phyloP scores from a whole-genome alignment of 2,329 filamentous ascomycete species.

The Diaporthe batatas region DNA sequence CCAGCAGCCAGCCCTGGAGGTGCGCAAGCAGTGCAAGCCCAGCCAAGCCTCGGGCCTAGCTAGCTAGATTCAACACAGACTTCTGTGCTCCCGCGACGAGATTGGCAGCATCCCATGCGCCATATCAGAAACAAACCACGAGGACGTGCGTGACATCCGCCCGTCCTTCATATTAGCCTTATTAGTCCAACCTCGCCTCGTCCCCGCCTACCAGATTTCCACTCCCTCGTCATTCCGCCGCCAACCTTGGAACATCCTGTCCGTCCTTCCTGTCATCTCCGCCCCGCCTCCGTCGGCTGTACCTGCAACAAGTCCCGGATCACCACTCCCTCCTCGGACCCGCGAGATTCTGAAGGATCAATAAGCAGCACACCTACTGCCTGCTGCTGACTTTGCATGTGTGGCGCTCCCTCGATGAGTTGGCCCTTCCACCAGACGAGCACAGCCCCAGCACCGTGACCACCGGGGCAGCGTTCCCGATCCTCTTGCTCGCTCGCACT shows the following conservation, averaged over 20 bases:
- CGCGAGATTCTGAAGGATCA: slow-evolving; percentile 23
- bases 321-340: not conserved
- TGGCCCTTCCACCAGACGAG: slow-evolving; percentile 7
- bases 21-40: not conserved
- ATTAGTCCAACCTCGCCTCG: slow-evolving; percentile 8
- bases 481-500: slow-evolving; percentile 27
- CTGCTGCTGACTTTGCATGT: slow-evolving; percentile 29
- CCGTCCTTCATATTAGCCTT: slow-evolving; percentile 16
- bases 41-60: not conserved
- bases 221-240: slow-evolving; percentile 15
- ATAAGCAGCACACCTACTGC: slow-evolving; percentile 34
- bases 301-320: not conserved
- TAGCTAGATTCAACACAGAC: slow-evolving; percentile 2
- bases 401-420: slow-evolving; percentile 31
- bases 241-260: not conserved
- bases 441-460: slow-evolving; percentile 24
- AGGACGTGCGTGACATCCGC: not conserved
- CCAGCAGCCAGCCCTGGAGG: not conserved
- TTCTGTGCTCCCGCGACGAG: not conserved
- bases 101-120: not conserved
- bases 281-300: slow-evolving; percentile 12
- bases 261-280: slow-evolving; percentile 14
- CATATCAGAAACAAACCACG: not conserved
- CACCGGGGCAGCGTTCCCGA: not conserved
- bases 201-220: not conserved